Evolutionary conservation across 2,329 filamentous ascomycete genomes (phyloP), one percentile per base, ranked within the genome.

Genomic region (Epichloe coenophiala): DNA sequence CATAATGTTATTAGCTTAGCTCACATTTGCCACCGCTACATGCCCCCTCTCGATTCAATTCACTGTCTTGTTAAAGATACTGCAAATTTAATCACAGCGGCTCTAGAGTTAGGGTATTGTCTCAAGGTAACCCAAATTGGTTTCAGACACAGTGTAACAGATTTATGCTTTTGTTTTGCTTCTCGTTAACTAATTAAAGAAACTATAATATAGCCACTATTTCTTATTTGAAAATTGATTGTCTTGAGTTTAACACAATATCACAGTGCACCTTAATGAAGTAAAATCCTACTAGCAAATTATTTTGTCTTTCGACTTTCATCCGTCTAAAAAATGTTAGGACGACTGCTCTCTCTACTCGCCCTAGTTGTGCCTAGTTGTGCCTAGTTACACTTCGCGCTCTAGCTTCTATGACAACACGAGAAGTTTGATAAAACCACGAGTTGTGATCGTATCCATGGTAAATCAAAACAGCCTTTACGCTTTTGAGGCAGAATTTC

Each of bases 371-470:
- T 17, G 27, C 36, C 27, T 40, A 41, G 49, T 40, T 42, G 17
- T 17, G 27, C 36, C 27, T 40, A 41, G 49, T 40, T 42, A 27
- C 42, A 13, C 48, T 33, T 50, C 40, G 48, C 27, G 9, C 17
- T 39, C 44, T 9, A 21, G 27, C 31, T 17, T 42, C 43, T 27
- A 33, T n/a, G 33, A 37, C 23, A 23, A 21, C 31, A 35, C 33
- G 21, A 23, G 17, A 36, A 17, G 17, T 17, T 36, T 36, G 3
- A 48, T 52, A 40, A n/a, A 42, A 13, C 51, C 51, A 36, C 45
- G 27, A 23, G 51, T 53, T 7, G 44, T 53, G 11, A 78, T 83
- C 52, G 69, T 84, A 54, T 78, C 73, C 55, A 78, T 83, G 75
- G 81, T 81, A 59, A 48, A 66, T 61, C n/a, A 38, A 38, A 17